phyloP scores from a whole-genome alignment of 2,329 filamentous ascomycete species.

The Didymella keratinophila region DNA sequence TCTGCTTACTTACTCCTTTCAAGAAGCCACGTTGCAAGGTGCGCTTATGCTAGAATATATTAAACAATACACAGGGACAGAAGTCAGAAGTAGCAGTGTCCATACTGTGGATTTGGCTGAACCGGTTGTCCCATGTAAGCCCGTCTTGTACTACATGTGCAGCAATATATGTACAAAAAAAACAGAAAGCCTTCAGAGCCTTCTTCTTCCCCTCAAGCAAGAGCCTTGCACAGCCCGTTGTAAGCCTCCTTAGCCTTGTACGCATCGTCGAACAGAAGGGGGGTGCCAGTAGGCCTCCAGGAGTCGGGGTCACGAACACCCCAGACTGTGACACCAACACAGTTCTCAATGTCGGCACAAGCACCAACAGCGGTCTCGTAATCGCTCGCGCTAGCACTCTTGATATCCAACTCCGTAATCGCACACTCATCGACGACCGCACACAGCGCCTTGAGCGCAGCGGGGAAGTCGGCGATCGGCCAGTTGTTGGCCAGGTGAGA shows the following conservation, averaged over 20 bases:
- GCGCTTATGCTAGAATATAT: no score
- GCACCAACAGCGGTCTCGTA: constrained; percentile 64
- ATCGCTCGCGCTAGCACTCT: constrained; percentile 62
- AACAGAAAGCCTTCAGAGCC: neutral
- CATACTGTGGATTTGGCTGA: neutral
- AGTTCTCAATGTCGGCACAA: constrained; percentile 66
- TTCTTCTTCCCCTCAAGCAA: constrained; percentile 2
- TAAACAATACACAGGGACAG: no score
- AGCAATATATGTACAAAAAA: constrained; percentile 4
- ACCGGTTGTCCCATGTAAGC: neutral
- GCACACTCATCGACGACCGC: constrained; percentile 65
- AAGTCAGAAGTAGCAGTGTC: neutral
- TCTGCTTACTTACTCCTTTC: no score
- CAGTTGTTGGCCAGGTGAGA: constrained; percentile 60
- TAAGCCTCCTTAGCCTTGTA: constrained; percentile 54
- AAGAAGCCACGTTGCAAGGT: no score
- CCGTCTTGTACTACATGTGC: neutral
- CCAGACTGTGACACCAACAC: constrained; percentile 73
- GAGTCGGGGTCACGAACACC: constrained; percentile 55
- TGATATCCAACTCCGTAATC: constrained; percentile 74
- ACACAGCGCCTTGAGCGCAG: constrained; percentile 63
- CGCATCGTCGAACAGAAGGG: constrained; percentile 54
- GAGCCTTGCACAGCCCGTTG: constrained; percentile 29
- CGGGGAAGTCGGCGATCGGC: constrained; percentile 55
- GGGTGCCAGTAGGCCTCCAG: constrained; percentile 51